Conservation (phyloP, 352 stramenopile genomes). For the Phytophthora chlamydospora region DNA sequence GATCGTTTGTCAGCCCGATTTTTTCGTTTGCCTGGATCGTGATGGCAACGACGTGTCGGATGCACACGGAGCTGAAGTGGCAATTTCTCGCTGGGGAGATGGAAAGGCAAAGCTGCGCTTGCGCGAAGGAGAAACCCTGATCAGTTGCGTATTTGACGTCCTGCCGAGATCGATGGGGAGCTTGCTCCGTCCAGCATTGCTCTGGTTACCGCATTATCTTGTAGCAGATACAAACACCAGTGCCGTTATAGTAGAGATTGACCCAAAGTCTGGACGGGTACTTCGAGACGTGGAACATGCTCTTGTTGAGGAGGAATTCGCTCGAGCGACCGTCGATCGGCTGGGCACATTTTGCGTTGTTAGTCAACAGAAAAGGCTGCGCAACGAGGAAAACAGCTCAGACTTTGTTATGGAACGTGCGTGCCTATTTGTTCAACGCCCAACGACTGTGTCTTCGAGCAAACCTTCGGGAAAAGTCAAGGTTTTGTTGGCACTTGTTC, state of each 20-base stretch:
- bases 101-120: slow-evolving; percentile 17
- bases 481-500: slow-evolving; percentile 18
- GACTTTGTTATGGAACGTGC: slow-evolving; percentile 12
- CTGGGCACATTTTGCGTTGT: slow-evolving; percentile 30
- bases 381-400: slow-evolving; percentile 7
- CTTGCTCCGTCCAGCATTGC: slow-evolving; percentile 33
- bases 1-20: slow-evolving; percentile 58
- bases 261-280: slow-evolving; percentile 29
- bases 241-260: slow-evolving; percentile 34
- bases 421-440: slow-evolving; percentile 17
- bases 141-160: slow-evolving; percentile 56
- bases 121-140: slow-evolving; percentile 36
- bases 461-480: neutral
- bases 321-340: slow-evolving; percentile 20
- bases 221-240: slow-evolving; percentile 6
- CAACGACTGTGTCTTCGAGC: slow-evolving; percentile 13
- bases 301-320: slow-evolving; percentile 8
- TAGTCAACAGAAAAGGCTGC: slow-evolving; percentile 6
- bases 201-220: slow-evolving; percentile 40
- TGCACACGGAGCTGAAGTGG: slow-evolving; percentile 54
- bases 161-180: slow-evolving; percentile 37
- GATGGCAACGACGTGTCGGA: slow-evolving; percentile 56
- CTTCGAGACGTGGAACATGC: slow-evolving; percentile 23
- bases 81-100: slow-evolving; percentile 26
- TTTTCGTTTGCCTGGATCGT: slow-evolving; percentile 52